Percentiles rank a stretch among this genome's conserved stretches.
Evolutionary conservation across 2,329 filamentous ascomycete genomes (phyloP).

Genomic region (Phialocephala sp.): DNA sequence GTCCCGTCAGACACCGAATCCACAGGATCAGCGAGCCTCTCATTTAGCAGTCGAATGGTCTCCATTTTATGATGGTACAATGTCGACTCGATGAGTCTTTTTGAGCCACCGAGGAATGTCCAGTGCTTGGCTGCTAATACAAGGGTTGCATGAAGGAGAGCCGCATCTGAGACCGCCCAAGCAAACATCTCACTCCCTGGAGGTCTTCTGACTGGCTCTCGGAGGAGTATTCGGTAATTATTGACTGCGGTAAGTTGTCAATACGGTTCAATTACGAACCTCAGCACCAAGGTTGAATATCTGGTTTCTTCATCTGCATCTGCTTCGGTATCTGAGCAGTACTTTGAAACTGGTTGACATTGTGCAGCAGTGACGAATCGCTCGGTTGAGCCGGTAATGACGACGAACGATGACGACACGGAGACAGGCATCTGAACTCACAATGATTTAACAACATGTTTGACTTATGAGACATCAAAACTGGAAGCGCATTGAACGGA

Average conservation of each 20-base stretch:
- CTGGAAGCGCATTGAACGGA: slow-evolving; percentile 19
- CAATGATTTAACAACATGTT: slow-evolving; percentile 16
- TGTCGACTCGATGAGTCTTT: slow-evolving; percentile 9
- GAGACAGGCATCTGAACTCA: slow-evolving; percentile 6
- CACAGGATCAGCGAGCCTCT: slow-evolving; percentile 16
- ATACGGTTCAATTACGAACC: not conserved
- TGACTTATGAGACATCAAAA: slow-evolving; percentile 2
- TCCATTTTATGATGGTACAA: slow-evolving; percentile 22
- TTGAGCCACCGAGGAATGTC: slow-evolving; percentile 10
- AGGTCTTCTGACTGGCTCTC: not conserved
- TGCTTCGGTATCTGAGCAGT: no score
- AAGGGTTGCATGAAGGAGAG: slow-evolving; percentile 17
- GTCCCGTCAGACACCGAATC: slow-evolving; percentile 19
- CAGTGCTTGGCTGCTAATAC: slow-evolving; percentile 20
- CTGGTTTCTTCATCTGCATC: not conserved
- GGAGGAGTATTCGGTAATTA: slow-evolving; percentile 21
- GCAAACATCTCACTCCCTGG: slow-evolving; percentile 1
- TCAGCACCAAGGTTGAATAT: not conserved
- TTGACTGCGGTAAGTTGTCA: slow-evolving; percentile 12
- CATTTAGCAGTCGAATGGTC: slow-evolving; percentile 23
- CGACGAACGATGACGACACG: not conserved
- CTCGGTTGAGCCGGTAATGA: not conserved
- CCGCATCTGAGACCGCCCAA: slow-evolving; percentile 17
- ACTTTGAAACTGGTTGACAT: not conserved
- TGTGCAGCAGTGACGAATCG: not conserved